Conservation (phyloP, 257 asterid genomes). For the Ocimum tenuiflorum region DNA sequence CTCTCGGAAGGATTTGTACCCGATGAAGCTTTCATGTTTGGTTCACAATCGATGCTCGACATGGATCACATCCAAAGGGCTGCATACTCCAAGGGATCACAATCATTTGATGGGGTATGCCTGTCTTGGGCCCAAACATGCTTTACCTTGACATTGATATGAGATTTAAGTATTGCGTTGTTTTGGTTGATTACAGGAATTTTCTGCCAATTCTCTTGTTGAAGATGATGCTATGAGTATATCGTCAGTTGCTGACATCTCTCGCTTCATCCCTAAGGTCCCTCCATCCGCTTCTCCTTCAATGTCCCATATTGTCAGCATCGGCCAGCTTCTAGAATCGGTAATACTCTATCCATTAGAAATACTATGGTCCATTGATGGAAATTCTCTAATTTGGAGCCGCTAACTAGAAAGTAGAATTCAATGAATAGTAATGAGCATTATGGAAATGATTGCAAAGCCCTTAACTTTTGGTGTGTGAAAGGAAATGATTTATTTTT, state of each 20-base stretch:
- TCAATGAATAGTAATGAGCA: no score
- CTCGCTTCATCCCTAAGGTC: conserved; percentile 62
- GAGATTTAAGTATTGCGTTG: not conserved
- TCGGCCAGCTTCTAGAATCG: conserved; percentile 89
- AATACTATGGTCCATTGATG: no score
- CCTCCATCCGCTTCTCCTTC: conserved; percentile 79
- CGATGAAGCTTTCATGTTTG: conserved; percentile 78
- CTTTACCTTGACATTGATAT: not conserved
- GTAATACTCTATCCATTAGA: conserved; percentile 45
- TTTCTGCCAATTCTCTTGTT: conserved; percentile 48
- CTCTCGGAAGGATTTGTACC: conserved; percentile 73
- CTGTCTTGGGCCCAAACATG: not conserved
- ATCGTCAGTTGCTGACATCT: conserved; percentile 68
- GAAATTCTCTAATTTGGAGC: no score
- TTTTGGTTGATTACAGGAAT: conserved; percentile 42
- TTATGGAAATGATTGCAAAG: no score
- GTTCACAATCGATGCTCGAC: conserved; percentile 56
- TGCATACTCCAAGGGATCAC: conserved; percentile 57
- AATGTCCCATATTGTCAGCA: conserved; percentile 72
- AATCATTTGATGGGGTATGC: conserved; percentile 74
- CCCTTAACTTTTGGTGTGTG: no score
- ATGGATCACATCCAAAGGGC: conserved; percentile 47
- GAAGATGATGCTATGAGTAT: conserved; percentile 76
- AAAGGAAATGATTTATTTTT: no score
- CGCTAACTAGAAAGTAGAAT: no score